A percentile compares a stretch with the other conserved stretches of the same genome.
Conservation (phyloP, 2,329 filamentous ascomycete genomes). For the Xylariaceae sp. region DNA sequence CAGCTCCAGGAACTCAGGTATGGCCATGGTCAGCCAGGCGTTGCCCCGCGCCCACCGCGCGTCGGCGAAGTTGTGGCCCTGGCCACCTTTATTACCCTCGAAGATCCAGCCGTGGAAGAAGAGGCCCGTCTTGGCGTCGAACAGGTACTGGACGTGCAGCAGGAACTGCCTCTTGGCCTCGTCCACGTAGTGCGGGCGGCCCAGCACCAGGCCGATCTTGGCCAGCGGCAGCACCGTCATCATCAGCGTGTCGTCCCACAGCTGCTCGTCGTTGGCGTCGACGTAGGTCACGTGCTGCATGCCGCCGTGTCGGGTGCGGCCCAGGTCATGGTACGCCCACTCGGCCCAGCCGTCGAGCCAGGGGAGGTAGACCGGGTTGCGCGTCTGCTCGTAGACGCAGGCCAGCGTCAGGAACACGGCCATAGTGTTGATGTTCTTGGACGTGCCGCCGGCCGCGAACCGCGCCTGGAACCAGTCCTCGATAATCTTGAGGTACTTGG, state of each 20-base stretch:
- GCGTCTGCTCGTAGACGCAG: conserved; percentile 71
- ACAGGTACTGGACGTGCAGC: conserved; percentile 73
- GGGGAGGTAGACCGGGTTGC: conserved; percentile 64
- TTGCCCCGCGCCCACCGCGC: conserved; percentile 60
- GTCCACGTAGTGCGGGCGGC: conserved; percentile 67
- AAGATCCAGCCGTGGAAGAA: conserved; percentile 86
- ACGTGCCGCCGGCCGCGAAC: conserved; percentile 66
- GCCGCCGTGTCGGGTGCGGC: conserved; percentile 64
- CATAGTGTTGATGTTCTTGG: conserved; percentile 86
- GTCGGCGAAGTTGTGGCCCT: conserved; percentile 58
- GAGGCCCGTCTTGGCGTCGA: conserved; percentile 65
- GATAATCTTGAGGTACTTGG: conserved; percentile 59
- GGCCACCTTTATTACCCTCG: conserved; percentile 58
- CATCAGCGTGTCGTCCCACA: conserved; percentile 86
- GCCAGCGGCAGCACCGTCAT: conserved; percentile 80
- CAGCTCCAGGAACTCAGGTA: conserved; percentile 75
- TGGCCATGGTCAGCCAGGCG: conserved; percentile 76
- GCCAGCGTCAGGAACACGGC: conserved; percentile 71
- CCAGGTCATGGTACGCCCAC: conserved; percentile 75
- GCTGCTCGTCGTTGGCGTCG: conserved; percentile 65
- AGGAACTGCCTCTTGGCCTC: conserved; percentile 77
- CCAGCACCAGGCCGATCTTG: conserved; percentile 70
- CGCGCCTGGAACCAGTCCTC: conserved; percentile 69
- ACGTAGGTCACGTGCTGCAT: conserved; percentile 76
- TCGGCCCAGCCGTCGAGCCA: conserved; percentile 81